phyloP scores from a whole-genome alignment of 2,329 filamentous ascomycete species.

The Eurotiales sp. region DNA sequence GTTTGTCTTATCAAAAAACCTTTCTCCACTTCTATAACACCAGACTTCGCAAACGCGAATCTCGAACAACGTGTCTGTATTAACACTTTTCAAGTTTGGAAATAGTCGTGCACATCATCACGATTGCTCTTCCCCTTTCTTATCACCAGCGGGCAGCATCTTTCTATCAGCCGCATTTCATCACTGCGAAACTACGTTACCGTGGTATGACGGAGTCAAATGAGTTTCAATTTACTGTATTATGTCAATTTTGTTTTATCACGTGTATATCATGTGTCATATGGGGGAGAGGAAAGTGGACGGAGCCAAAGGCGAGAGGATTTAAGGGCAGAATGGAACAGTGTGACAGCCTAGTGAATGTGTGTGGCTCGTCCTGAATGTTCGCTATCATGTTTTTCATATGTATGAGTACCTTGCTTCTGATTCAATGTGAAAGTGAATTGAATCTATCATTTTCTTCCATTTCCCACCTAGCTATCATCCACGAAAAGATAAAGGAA shows the following conservation, averaged over 20 bases:
- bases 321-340: neutral
- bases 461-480: neutral
- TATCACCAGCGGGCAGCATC: constrained; percentile 1
- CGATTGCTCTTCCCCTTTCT: neutral
- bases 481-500: too few relatives aligned
- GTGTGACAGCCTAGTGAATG: neutral
- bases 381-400: neutral
- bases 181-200: neutral
- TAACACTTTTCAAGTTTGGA: neutral
- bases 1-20: neutral
- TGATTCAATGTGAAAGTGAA: neutral
- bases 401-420: constrained; percentile 7
- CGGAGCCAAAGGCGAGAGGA: neutral
- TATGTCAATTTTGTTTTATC: constrained; percentile 1
- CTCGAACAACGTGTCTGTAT: neutral
- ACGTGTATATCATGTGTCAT: constrained; percentile 3
- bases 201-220: constrained; percentile 3
- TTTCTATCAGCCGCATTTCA: constrained; percentile 1
- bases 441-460: neutral
- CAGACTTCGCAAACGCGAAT: neutral
- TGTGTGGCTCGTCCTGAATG: neutral
- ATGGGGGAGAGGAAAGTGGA: neutral
- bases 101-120: neutral
- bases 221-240: constrained; percentile 2
- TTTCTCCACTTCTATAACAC: neutral